Conservation (phyloP, 208 protist genomes). For the Trypanosoma boissoni region DNA sequence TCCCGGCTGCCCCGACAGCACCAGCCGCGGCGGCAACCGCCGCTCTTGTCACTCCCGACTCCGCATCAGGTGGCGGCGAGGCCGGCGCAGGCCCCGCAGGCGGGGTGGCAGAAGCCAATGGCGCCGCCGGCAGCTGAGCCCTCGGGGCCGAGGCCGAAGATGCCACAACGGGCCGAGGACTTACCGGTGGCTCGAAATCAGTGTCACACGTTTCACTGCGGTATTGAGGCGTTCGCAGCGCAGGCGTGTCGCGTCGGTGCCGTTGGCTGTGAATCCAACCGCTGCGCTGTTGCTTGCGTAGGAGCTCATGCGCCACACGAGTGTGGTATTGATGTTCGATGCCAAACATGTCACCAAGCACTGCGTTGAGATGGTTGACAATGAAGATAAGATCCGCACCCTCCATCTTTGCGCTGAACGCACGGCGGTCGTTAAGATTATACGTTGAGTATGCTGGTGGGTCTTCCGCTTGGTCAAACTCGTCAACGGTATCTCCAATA, state of each 20-base stretch:
- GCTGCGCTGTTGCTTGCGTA: conserved; percentile 21
- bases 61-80: too few species aligned
- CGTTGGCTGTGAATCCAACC: not conserved
- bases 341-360: conserved; percentile 71
- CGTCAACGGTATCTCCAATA: conserved; percentile 13
- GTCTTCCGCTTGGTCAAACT: conserved; percentile 16
- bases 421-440: conserved; percentile 48
- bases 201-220: conserved; percentile 8
- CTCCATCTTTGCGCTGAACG: conserved; percentile 36
- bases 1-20: not conserved
- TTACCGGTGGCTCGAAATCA: too few species aligned
- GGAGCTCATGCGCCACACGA: conserved; percentile 19
- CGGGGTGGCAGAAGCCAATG: too few species aligned
- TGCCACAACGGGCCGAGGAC: too few species aligned
- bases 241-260: not conserved
- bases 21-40: not conserved
- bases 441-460: conserved; percentile 23
- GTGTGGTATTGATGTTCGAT: conserved; percentile 62
- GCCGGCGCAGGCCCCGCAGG: too few species aligned
- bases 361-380: conserved; percentile 63
- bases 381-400: conserved; percentile 68
- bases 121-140: too few species aligned
- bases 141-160: too few species aligned
- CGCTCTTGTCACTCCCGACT: not conserved
- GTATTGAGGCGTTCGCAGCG: conserved; percentile 4